A percentile compares a stretch with the other conserved stretches of the same genome.
Evolutionary conservation across 2,329 filamentous ascomycete genomes (phyloP).

Genomic region (Colletotrichum cordylinicola): DNA sequence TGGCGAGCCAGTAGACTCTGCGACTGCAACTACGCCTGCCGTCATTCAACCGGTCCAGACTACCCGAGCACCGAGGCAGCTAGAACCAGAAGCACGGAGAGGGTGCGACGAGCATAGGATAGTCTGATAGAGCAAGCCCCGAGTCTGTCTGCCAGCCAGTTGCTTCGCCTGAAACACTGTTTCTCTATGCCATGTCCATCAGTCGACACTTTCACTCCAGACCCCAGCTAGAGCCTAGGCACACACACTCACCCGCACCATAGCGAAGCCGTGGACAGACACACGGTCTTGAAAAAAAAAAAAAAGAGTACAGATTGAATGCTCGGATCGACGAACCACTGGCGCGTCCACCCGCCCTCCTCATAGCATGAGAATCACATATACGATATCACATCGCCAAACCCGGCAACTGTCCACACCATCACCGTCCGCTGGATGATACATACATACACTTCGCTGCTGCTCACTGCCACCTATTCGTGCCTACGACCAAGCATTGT

Average conservation of each 20-base stretch:
- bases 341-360: background rate
- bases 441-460: background rate
- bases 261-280: background rate
- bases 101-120: background rate
- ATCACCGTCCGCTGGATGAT: background rate
- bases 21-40: background rate
- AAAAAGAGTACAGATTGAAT: background rate
- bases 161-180: background rate
- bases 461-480: background rate
- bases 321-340: constrained; percentile 7
- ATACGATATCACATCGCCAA: background rate
- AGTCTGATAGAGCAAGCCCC: background rate
- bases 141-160: background rate
- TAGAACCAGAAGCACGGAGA: background rate
- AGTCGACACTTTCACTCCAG: background rate
- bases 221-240: background rate
- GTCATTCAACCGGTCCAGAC: background rate
- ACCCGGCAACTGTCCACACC: background rate
- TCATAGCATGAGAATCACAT: background rate
- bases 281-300: background rate
- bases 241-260: background rate
- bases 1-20: background rate
- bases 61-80: background rate
- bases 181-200: background rate
- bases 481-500: background rate